phyloP scores from a whole-genome alignment of 306 rosid species.

The Casuarina glauca region DNA sequence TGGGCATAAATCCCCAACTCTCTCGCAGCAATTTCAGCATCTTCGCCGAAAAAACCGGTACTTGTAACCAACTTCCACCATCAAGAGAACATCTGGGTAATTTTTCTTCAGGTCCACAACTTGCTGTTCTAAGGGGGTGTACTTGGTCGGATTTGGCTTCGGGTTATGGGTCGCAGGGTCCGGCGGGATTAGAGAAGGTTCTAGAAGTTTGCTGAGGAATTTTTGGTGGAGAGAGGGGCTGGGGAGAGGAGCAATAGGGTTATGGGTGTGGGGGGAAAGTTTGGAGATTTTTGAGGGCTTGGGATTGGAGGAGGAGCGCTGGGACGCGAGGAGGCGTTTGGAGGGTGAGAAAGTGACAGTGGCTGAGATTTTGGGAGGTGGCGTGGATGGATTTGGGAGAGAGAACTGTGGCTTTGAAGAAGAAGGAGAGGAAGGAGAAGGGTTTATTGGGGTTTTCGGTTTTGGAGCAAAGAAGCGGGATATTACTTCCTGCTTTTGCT shows the following conservation, averaged over 20 bases:
- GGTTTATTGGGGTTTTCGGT: slow-evolving; percentile 36
- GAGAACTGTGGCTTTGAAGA: slow-evolving; percentile 16
- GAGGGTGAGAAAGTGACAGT: slow-evolving; percentile 76
- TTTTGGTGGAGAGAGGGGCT: slow-evolving; percentile 64
- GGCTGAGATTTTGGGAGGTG: slow-evolving; percentile 75
- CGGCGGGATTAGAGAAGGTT: slow-evolving; percentile 38
- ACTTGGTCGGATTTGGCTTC: slow-evolving; percentile 33
- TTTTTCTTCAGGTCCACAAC: slow-evolving; percentile 65
- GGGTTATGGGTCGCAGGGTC: slow-evolving; percentile 26
- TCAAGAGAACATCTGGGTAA: slow-evolving; percentile 82
- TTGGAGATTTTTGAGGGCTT: slow-evolving; percentile 56
- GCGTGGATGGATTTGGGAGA: slow-evolving; percentile 37
- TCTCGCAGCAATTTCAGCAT: slow-evolving; percentile 78
- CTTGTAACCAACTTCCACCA: slow-evolving; percentile 94
- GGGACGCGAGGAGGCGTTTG: slow-evolving; percentile 72
- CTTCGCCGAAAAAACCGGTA: slow-evolving; percentile 76
- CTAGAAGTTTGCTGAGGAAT: slow-evolving; percentile 74
- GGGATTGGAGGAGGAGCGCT: slow-evolving; percentile 36
- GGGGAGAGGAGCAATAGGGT: slow-evolving; percentile 37
- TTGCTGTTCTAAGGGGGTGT: slow-evolving; percentile 79
- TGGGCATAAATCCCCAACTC: slow-evolving; percentile 78
- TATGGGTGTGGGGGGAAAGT: slow-evolving; percentile 55
- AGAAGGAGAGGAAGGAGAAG: slow-evolving; percentile 29
- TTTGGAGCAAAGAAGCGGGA: slow-evolving; percentile 92
- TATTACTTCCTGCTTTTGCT: slow-evolving; percentile 81